Evolutionary conservation across 2,329 filamentous ascomycete genomes (phyloP).

Genomic region (Xylariaceae sp.): DNA sequence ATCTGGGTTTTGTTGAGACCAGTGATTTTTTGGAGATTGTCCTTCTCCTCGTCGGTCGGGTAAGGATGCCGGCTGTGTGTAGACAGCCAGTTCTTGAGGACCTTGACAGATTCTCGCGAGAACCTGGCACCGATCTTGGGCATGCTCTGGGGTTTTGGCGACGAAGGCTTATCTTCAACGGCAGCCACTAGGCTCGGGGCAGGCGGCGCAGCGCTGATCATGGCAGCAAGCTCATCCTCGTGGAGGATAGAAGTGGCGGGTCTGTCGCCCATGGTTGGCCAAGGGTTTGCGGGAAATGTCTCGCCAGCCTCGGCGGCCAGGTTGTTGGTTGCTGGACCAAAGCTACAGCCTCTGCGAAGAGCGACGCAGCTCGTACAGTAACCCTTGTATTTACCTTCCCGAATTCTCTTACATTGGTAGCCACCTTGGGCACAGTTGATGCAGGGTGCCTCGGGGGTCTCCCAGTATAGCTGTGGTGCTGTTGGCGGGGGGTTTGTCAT

Average conservation of each 20-base stretch:
- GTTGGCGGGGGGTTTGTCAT: conserved; percentile 24
- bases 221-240: conserved; percentile 29
- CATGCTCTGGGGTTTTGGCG: conserved; percentile 19
- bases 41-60: conserved; percentile 82
- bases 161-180: conserved; percentile 24
- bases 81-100: conserved; percentile 80
- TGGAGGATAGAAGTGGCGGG: conserved; percentile 34
- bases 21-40: conserved; percentile 71
- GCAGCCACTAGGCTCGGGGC: conserved; percentile 8
- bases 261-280: conserved; percentile 41
- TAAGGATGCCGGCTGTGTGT: conserved; percentile 80
- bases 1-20: conserved; percentile 81
- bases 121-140: conserved; percentile 72
- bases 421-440: conserved; percentile 46
- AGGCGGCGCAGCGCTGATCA: conserved; percentile 15
- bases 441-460: conserved; percentile 46
- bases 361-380: conserved; percentile 62
- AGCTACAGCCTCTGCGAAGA: conserved; percentile 54
- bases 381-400: conserved; percentile 55
- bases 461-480: conserved; percentile 34
- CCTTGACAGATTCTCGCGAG: conserved; percentile 72
- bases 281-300: conserved; percentile 43
- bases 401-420: conserved; percentile 57
- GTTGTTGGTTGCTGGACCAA: conserved; percentile 35
- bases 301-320: conserved; percentile 27